Evolutionary conservation across 441 rosid species (phyloP), one percentile per base, ranked within the genome.

Genomic region (Manihot esculenta): DNA sequence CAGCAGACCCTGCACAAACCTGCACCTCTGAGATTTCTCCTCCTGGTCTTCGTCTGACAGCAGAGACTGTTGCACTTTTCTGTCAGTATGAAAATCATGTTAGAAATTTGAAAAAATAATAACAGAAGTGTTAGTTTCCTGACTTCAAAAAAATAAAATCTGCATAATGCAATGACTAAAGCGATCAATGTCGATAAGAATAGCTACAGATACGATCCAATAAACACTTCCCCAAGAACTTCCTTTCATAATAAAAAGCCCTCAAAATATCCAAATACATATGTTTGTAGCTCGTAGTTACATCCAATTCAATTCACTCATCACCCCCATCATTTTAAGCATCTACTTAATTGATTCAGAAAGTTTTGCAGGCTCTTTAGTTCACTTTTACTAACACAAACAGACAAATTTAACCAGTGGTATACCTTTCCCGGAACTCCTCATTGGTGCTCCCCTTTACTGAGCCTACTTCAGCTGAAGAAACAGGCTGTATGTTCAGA

Each of bases 1-100:
- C 77, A 89, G 42, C 48, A 90, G 68, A 47, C 92, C 92, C 72
- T 66, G 86, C 49, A 89, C 87, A 56, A 89, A 89, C 80, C 80
- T 84, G n/a, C 89, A 69, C 84, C 81, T 89, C 48, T 72, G 80
- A 54, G 84, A 84, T 75, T 75, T 86, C 80, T 84, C 86, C 76
- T 85, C 86, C 70, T 80, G 86, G 68, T 87, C 93, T 79, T 87
- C 79, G 54, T 79, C 77, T 1, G 88, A 88, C 13, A 83, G 76
- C 38, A 42, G 80, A 7, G 75, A 30, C 67, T 79, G 80, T 65
- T 72, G 81, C 45, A 73, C 73, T 23, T 71, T 75, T 68, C 94
- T 87, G 85, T 30, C 65, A 51, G 0, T 66, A 70, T 13, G 4
- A 57, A 15, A 13, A 15, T 21, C 7, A 3, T 4, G 56, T 63